Evolutionary conservation across 306 rosid genomes (phyloP).

Genomic region (Hippophae rhamnoides): DNA sequence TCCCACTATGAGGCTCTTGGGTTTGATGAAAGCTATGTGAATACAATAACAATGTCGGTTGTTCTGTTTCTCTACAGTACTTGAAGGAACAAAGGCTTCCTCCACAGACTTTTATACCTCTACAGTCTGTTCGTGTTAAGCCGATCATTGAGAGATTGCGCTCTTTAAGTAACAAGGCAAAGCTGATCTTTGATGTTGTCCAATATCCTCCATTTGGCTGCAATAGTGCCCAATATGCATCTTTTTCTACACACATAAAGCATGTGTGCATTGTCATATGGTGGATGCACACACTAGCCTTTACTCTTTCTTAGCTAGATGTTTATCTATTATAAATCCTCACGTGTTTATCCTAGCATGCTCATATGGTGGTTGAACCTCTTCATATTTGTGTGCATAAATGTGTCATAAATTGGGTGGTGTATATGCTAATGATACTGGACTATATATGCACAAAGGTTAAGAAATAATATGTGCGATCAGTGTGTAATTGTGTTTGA

Average conservation of each 20-base stretch:
- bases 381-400: too few relatives aligned
- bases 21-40: slow-evolving; percentile 1
- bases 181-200: slow-evolving; percentile 82
- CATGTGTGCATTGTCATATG: too few relatives aligned
- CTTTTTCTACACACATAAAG: not conserved
- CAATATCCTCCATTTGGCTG: slow-evolving; percentile 66
- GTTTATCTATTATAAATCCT: too few relatives aligned
- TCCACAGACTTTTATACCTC: slow-evolving; percentile 99
- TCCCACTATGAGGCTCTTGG: slow-evolving; percentile 1
- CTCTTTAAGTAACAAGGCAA: slow-evolving; percentile 69
- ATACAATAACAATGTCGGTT: slow-evolving; percentile 13
- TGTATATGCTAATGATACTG: too few relatives aligned
- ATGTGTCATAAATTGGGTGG: too few relatives aligned
- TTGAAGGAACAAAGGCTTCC: slow-evolving; percentile 99
- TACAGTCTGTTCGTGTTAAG: slow-evolving; percentile 89
- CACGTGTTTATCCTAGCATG: too few relatives aligned
- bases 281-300: too few relatives aligned
- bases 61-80: slow-evolving; percentile 52
- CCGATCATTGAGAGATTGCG: slow-evolving; percentile 91
- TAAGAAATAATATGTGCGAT: too few relatives aligned
- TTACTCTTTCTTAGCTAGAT: too few relatives aligned
- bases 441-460: too few relatives aligned
- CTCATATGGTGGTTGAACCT: too few relatives aligned
- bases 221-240: not conserved
- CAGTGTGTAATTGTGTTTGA: too few relatives aligned